Conservation (phyloP, 768 basidiomycete species). For the Dentipellis fragilis region DNA sequence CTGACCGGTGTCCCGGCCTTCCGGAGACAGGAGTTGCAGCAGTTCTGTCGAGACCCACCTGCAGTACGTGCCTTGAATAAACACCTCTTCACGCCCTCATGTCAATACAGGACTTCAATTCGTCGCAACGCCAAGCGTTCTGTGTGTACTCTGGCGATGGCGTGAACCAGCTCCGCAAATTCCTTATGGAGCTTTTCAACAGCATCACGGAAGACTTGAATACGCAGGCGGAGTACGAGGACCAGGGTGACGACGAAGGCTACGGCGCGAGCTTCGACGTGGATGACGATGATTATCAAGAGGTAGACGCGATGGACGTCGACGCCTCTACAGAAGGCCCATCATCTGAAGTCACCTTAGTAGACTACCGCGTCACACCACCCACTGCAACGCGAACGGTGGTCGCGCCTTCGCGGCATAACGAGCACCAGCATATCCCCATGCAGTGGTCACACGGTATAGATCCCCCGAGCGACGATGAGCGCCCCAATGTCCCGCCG, state of each 20-base stretch:
- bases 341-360: slow-evolving; percentile 9
- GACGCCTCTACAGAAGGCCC: not conserved
- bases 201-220: slow-evolving; percentile 58
- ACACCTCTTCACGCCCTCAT: not conserved
- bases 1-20: slow-evolving; percentile 96
- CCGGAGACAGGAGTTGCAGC: slow-evolving; percentile 73
- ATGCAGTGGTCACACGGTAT: no score
- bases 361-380: not conserved
- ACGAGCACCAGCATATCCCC: no score
- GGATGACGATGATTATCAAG: slow-evolving; percentile 25
- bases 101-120: slow-evolving; percentile 70
- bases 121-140: slow-evolving; percentile 80
- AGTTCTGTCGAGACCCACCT: slow-evolving; percentile 84
- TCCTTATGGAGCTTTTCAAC: slow-evolving; percentile 67
- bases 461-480: no score
- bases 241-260: slow-evolving; percentile 40
- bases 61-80: slow-evolving; percentile 38
- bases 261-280: slow-evolving; percentile 21
- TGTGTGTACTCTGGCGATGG: slow-evolving; percentile 96
- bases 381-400: slow-evolving; percentile 2
- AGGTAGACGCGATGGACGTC: not conserved
- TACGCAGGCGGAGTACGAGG: slow-evolving; percentile 35
- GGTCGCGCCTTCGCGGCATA: not conserved
- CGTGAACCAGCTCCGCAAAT: slow-evolving; percentile 71
- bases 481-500: not conserved